Percentiles rank a stretch among this genome's conserved stretches.
phyloP scores from a whole-genome alignment of 306 rosid species.

The Prunus davidiana region DNA sequence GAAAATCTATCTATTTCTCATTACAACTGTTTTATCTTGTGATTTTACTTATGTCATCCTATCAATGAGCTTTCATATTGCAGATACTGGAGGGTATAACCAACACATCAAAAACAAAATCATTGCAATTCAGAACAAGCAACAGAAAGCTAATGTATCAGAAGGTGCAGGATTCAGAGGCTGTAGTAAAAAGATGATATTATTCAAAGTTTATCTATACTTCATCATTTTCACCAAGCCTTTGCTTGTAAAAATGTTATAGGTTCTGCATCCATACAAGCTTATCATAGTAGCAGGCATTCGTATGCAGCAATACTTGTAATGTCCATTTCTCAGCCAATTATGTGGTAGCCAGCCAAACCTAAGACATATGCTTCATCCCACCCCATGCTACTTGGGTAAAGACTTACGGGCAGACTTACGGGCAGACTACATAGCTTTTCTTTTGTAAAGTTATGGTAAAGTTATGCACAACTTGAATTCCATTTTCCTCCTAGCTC shows the following conservation, averaged over 20 bases:
- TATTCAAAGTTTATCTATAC: background rate
- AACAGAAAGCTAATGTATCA: background rate
- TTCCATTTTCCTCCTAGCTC: background rate
- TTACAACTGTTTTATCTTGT: background rate
- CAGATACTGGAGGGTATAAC: background rate
- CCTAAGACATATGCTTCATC: background rate
- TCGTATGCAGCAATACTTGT: background rate
- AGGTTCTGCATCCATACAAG: background rate
- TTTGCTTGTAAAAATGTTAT: background rate
- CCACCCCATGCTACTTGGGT: background rate
- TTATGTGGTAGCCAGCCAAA: no score
- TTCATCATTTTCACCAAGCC: background rate
- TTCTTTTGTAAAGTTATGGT: no score
- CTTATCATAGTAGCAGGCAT: background rate
- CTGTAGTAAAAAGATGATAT: background rate
- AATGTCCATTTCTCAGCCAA: no score
- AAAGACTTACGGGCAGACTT: no score
- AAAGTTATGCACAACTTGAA: background rate
- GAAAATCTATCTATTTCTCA: background rate
- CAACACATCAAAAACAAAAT: background rate
- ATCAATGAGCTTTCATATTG: background rate
- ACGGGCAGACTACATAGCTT: background rate
- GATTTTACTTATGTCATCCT: background rate
- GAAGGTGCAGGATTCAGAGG: background rate
- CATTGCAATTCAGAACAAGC: background rate